Base-by-base conservation (phyloP, 2,329 filamentous ascomycete species). In the Chaetothyriales sp. region DNA sequence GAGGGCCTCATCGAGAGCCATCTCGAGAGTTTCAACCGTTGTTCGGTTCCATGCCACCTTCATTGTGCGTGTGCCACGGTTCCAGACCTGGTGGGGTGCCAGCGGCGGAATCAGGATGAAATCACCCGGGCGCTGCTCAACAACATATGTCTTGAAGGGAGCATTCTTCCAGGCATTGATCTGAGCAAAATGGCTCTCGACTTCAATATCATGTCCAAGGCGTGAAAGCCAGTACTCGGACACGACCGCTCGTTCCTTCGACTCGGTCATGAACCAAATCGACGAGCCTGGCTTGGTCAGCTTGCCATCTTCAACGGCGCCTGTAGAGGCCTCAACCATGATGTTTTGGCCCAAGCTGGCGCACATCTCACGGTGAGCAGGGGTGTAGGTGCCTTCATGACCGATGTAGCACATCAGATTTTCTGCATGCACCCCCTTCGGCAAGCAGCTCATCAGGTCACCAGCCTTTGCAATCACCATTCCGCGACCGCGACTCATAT, bases 391-490 rank as follows among this genome's bases (percentile, higher is more conserved):
- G 5, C 92, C 92, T 70, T 98, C 92, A 62, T 97, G 90, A 0
- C 92, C 92, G 61, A 97, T 84, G 63, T 98, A 98, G 66, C 90
- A 97, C 92, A 95, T 95, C 60, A 98, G 75, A 57, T 98, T 98
- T 64, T 95, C 83, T 0, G 92, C 92, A 47, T 89, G 83, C 87
- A 95, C 95, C 44, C 84, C 80, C 44, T 77, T 71, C 0, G 89
- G 88, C 4, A 98, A 75, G 61, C 85, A 89, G 65, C 89, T 94
- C 92, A 98, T 98, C 33, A 98, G 70, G 64, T 98, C 92, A 5
- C 90, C 90, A 1, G 89, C 84, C 46, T 82, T 78, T 2, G 83
- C 85, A 48, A 82, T 76, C 0, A 76, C 76, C n/a, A 68, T 73
- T 44, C 77, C 76, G 7, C 28, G 10, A 43, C 74, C 67, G 37